These are phyloP conservation scores for Saccharomyces hybrid DNA, from an alignment of 1,139 yeast genomes.

Conservation along the genomic window DNA sequence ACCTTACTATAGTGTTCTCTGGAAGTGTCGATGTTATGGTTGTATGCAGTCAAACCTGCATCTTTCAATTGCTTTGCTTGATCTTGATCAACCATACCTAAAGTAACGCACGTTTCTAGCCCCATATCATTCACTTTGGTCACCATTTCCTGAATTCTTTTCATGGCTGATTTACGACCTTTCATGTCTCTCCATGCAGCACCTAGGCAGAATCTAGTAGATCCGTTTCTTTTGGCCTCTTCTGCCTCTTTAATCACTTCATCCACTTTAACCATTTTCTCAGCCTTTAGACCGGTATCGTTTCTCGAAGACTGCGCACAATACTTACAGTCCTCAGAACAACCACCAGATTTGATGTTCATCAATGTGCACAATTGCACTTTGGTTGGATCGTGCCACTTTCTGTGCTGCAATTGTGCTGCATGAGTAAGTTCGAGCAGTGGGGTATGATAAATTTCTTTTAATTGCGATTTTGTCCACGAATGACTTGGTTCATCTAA, in stretches of 20 bases:
- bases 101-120: conserved; percentile 72
- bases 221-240: conserved; percentile 60
- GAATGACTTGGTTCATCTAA: conserved; percentile 36
- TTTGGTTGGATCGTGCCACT: conserved; percentile 58
- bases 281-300: conserved; percentile 63
- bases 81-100: conserved; percentile 63
- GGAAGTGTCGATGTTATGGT: conserved; percentile 75
- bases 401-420: conserved; percentile 61
- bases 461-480: conserved; percentile 57
- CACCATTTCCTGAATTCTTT: conserved; percentile 59
- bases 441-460: conserved; percentile 55
- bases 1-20: conserved; percentile 68
- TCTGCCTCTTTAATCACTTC: conserved; percentile 56
- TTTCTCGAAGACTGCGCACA: conserved; percentile 69
- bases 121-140: conserved; percentile 54
- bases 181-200: conserved; percentile 86
- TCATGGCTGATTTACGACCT: conserved; percentile 64
- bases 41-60: conserved; percentile 75
- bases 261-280: conserved; percentile 52
- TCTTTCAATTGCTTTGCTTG: conserved; percentile 53
- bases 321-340: conserved; percentile 74
- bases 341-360: conserved; percentile 73
- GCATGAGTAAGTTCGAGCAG: conserved; percentile 53
- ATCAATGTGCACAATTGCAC: conserved; percentile 70
- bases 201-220: conserved; percentile 78